Conservation (phyloP, 73 alveolate species). For the Diophrys appendiculata region DNA sequence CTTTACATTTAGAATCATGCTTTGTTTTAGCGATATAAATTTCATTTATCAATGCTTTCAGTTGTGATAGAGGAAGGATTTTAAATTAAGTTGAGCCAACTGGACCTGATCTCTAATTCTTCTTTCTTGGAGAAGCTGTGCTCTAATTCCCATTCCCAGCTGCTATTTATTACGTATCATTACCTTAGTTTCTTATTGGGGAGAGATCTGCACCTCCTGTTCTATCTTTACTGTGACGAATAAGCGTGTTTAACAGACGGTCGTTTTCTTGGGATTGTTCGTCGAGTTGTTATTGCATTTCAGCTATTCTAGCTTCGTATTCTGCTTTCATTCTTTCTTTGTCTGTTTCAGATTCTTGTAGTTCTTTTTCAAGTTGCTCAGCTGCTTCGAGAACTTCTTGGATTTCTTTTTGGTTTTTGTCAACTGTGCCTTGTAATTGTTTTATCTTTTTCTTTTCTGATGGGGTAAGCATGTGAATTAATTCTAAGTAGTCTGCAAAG, state of each 20-base stretch:
- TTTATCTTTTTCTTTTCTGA: neutral
- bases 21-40: conserved; percentile 62
- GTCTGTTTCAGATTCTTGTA: neutral
- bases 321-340: neutral
- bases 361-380: neutral
- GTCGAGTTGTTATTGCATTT: neutral
- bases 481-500: neutral
- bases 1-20: conserved; percentile 73
- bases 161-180: too few relatives aligned
- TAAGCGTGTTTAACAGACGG: neutral
- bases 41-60: conserved; percentile 68
- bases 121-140: neutral
- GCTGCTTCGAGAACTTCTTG: conserved; percentile 13
- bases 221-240: neutral
- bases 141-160: neutral
- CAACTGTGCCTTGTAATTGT: neutral
- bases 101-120: neutral
- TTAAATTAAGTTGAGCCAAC: conserved; percentile 13
- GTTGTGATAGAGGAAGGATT: conserved; percentile 59
- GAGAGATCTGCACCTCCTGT: neutral
- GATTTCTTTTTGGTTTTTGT: neutral
- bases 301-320: neutral
- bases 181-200: neutral
- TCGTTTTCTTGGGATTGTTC: neutral
- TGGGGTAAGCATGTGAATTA: neutral